Evolutionary conservation across 352 stramenopile genomes (phyloP), one percentile per base, ranked within the genome.

Genomic region (Phytophthora rubi): DNA sequence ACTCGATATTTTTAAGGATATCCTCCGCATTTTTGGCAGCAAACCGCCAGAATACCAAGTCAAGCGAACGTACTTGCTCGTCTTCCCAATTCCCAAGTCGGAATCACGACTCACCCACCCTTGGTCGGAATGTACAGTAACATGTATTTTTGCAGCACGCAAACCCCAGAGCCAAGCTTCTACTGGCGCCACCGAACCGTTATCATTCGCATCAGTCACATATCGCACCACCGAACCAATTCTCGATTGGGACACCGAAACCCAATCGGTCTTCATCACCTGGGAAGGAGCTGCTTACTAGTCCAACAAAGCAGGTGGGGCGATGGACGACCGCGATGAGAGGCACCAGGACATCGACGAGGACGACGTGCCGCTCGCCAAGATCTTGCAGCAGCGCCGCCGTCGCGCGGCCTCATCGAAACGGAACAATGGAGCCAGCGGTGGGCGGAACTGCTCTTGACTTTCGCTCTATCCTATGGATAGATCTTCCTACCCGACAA

Each of bases 321-420:
- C 15, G 30, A 21, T 30, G 37, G 15, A 21, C 30, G 12, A 51
- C 47, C 47, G 21, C 18, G 8, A 62, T 67, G 47, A 30, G n/a
- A 53, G 15, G 18, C 47, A 16, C 7, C 8, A 16, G 0, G 47
- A 28, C 7, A 18, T 3, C 18, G 47, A 53, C 7, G 61, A 76
- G 3, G 72, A 80, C 53, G 69, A 80, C 61, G 55, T 72, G 1
- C 64, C 69, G 39, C 61, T 80, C 8, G 32, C 60, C 21, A 62
- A 7, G 23, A 56, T 79, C 21, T 59, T 74, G 13, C 53, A 68
- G 32, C 68, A 48, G 42, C 33, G 33, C 33, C 42, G 64, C 21
- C 62, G 62, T 49, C 71, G 62, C 33, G 32, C 53, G n/a, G 35
- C 45, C 9, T 37, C 7, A 15, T 45, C 49, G 26, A 58, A 59